Percentiles rank a stretch among this genome's conserved stretches.
Evolutionary conservation across 192 early-diverging fungal species (phyloP).

Genomic region (Podila minutissima): DNA sequence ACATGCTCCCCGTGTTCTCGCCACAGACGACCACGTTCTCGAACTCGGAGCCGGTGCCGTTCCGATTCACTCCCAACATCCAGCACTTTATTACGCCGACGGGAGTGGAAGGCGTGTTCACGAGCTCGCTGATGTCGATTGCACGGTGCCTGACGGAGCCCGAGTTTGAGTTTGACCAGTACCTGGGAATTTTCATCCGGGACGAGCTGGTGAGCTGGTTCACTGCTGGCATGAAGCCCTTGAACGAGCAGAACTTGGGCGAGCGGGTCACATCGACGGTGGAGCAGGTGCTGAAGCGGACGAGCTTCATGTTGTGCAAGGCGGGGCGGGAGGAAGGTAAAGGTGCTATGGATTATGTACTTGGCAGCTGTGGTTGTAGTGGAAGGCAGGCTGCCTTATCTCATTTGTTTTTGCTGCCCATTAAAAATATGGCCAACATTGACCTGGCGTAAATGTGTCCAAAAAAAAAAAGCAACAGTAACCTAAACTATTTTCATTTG

Average conservation of each 20-base stretch:
- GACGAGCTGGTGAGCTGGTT: constrained; percentile 93
- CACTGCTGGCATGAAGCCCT: constrained; percentile 64
- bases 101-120: constrained; percentile 94
- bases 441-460: no score
- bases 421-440: no score
- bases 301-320: constrained; percentile 76
- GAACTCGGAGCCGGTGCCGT: constrained; percentile 91
- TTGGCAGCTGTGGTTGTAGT: no score
- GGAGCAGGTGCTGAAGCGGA: constrained; percentile 73
- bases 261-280: constrained; percentile 78
- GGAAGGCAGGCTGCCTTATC: no score
- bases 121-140: constrained; percentile 84
- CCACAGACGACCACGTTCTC: constrained; percentile 61
- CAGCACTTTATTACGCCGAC: constrained; percentile 94
- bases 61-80: constrained; percentile 98
- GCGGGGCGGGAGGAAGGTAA: constrained; percentile 75
- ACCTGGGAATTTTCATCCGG: constrained; percentile 92
- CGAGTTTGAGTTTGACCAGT: constrained; percentile 92
- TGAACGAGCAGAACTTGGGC: constrained; percentile 70
- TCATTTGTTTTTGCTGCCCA: no score
- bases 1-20: constrained; percentile 79
- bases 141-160: constrained; percentile 84
- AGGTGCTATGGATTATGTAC: no score
- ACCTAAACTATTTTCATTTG: no score
- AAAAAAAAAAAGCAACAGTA: no score